Evolutionary conservation across 2,329 filamentous ascomycete species (phyloP), one percentile per base, ranked within the genome.

Genomic region (Hypoxylon sp.): DNA sequence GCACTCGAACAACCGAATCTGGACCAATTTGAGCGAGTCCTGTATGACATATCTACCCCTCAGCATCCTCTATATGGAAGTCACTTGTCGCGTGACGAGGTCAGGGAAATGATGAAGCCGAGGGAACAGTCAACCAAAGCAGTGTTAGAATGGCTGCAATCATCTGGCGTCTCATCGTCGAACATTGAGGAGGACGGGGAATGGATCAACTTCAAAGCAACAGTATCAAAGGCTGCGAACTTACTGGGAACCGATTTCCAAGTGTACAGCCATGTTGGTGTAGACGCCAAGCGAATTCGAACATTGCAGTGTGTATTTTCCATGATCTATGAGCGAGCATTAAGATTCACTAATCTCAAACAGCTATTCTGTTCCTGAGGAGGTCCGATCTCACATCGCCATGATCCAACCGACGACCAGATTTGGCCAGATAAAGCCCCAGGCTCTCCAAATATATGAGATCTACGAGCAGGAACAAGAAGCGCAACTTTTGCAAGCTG

Each of bases 371-470:
- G 76, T 89, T 1, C 87, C 86, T 0, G 73, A 73, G 40, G 67
- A 75, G 0, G 67, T 89, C 5, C 74, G 76, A 42, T 62, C 72
- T 31, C 75, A 83, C 60, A 75, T 89, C 49, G 79, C 82, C 50
- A 75, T 87, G 63, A 81, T 88, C 37, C 82, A 87, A 66, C 85
- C 85, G 1, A 88, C 84, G 0, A 88, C 82, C 3, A 75, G 80
- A 27, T 88, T 88, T 51, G 80, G 80, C 12, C 71, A 77, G 46
- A 73, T 80, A 15, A 67, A 66, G 20, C 60, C 76, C 2, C 75
- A 80, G 48, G 64, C 60, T 32, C 73, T 66, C 17, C 68, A 68
- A 4, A 66, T 79, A 45, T 78, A 68, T 47, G 65, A 73, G 8
- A 59, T 69, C 38, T 59, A 68, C 35, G 61, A 64, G 23, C 38